phyloP scores from a whole-genome alignment of 305 asterid species.

The Solanum hybrid region DNA sequence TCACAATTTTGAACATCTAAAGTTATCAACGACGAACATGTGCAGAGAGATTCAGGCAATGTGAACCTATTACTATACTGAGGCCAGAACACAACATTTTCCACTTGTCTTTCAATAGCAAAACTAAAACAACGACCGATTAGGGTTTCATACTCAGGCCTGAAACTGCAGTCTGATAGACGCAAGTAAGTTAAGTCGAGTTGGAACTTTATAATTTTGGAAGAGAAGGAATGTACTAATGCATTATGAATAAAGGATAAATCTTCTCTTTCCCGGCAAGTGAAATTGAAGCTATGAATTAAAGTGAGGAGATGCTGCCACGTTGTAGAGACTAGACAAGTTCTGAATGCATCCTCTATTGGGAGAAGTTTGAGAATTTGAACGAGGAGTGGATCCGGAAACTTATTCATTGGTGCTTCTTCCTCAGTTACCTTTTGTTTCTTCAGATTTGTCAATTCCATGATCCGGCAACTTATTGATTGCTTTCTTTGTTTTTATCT shows the following conservation, averaged over 20 bases:
- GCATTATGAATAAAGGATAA: not conserved
- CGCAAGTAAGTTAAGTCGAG: not conserved
- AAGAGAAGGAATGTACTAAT: not conserved
- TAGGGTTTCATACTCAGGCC: not conserved
- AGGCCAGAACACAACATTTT: no score
- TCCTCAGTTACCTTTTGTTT: not conserved
- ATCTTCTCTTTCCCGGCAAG: not conserved
- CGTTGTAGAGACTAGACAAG: not conserved
- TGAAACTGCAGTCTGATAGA: not conserved
- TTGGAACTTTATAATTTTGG: not conserved
- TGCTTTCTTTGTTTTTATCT: no score
- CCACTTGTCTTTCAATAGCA: no score
- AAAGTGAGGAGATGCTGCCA: not conserved
- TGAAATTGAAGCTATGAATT: not conserved
- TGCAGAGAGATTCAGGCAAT: no score
- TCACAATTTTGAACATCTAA: no score
- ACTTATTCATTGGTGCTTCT: not conserved
- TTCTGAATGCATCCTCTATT: not conserved
- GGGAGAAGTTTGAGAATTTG: not conserved
- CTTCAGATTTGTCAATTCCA: not conserved
- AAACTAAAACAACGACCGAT: no score
- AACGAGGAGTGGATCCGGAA: not conserved
- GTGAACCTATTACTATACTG: no score
- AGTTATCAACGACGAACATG: no score
- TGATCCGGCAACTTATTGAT: no score